phyloP scores from a whole-genome alignment of 2,329 filamentous ascomycete species.

The Sclerotiophoma versabilis region DNA sequence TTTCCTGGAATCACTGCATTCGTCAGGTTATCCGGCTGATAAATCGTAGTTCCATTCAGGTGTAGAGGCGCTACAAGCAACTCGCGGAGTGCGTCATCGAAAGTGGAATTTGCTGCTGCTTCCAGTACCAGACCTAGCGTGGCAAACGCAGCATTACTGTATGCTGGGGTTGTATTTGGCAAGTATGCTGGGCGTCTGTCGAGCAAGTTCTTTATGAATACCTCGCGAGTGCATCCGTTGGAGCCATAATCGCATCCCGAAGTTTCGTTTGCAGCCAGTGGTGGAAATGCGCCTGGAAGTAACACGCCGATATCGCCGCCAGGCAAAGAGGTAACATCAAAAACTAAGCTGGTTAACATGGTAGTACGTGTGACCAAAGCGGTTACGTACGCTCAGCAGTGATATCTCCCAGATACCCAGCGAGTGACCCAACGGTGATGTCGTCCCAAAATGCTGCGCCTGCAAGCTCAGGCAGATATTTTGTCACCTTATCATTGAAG shows the following conservation, averaged over 20 bases:
- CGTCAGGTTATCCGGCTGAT: conserved; percentile 20
- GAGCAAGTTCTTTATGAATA: conserved; percentile 8
- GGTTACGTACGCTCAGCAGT: conserved; percentile 29
- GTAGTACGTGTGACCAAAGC: not conserved
- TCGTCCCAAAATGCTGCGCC: conserved; percentile 40
- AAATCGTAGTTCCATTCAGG: conserved; percentile 53
- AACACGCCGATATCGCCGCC: conserved; percentile 7
- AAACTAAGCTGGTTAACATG: not conserved
- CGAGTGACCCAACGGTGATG: conserved; percentile 43
- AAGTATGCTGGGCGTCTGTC: conserved; percentile 49
- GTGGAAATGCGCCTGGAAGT: conserved; percentile 13
- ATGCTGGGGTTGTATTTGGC: conserved; percentile 56
- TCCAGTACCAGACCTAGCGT: conserved; percentile 58
- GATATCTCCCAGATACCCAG: conserved; percentile 43
- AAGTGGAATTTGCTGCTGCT: conserved; percentile 51
- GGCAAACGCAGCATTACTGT: conserved; percentile 59
- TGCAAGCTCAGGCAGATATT: conserved; percentile 37
- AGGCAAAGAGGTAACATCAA: not conserved
- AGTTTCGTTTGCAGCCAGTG: conserved; percentile 10
- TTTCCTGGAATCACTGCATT: conserved; percentile 18
- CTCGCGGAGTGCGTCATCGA: conserved; percentile 49
- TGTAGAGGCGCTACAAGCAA: conserved; percentile 54
- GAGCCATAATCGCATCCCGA: conserved; percentile 5
- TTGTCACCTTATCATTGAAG: conserved; percentile 45
- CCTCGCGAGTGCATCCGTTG: conserved; percentile 7